These are phyloP conservation scores for Chenopodium suecicum DNA, from an alignment of 148 eudicot species.

Conservation along the genomic window DNA sequence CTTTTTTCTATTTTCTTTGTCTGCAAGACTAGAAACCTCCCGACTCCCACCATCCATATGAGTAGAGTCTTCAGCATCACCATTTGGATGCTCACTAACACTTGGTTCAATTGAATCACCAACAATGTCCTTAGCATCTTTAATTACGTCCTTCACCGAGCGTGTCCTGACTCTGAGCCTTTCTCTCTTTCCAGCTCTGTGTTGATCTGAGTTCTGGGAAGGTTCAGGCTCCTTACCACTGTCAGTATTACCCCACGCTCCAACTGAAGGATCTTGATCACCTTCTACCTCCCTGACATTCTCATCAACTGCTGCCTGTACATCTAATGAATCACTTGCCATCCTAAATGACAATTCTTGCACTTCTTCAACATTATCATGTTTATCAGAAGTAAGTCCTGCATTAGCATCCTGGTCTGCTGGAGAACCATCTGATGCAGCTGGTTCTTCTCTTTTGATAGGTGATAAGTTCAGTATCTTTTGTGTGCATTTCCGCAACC, in stretches of 20 bases:
- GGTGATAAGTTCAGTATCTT: conserved; percentile 75
- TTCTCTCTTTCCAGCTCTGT: conserved; percentile 38
- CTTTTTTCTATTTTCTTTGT: conserved; percentile 40
- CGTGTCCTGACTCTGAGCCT: conserved; percentile 40
- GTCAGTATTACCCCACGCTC: conserved; percentile 34
- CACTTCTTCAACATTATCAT: conserved; percentile 43
- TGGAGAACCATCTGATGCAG: conserved; percentile 26
- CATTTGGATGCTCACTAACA: conserved; percentile 46
- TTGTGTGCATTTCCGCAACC: conserved; percentile 85
- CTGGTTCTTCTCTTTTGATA: conserved; percentile 54
- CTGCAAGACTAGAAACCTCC: conserved; percentile 44
- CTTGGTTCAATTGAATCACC: conserved; percentile 41
- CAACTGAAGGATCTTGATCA: conserved; percentile 43
- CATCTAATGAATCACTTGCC: conserved; percentile 49
- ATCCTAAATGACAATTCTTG: conserved; percentile 42
- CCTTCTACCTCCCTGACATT: conserved; percentile 36
- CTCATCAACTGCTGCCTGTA: conserved; percentile 37
- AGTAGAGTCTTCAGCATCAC: conserved; percentile 49
- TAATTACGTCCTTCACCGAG: conserved; percentile 45
- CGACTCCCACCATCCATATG: conserved; percentile 43
- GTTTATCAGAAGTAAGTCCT: conserved; percentile 34
- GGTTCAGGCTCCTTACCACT: conserved; percentile 41
- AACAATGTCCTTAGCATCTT: conserved; percentile 47
- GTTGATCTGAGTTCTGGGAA: conserved; percentile 45
- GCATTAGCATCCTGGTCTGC: conserved; percentile 28